These are phyloP conservation scores for Millerozyma acaciae DNA, from an alignment of 805 yeast genomes.

Conservation along the genomic window DNA sequence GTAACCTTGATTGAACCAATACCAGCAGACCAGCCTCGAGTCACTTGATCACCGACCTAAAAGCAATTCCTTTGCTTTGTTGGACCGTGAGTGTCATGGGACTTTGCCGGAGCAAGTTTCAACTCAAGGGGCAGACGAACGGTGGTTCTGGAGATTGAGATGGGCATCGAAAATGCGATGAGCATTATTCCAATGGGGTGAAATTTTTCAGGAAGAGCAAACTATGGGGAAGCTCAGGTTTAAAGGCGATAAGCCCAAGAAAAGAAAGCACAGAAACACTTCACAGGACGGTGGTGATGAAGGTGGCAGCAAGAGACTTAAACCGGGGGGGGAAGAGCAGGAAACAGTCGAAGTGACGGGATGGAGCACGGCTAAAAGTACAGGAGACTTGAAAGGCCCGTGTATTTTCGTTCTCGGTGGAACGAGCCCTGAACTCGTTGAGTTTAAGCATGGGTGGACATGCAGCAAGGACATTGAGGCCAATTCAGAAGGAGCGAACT, in stretches of 20 bases:
- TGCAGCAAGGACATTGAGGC: not conserved
- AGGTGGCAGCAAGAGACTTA: not conserved
- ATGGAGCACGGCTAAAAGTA: constrained; percentile 8
- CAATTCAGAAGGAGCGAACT: not conserved
- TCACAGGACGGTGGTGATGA: not conserved
- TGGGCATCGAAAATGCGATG: no score
- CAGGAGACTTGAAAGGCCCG: constrained; percentile 11
- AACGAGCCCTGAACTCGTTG: not conserved
- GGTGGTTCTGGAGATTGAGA: no score
- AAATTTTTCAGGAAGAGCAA: constrained; percentile 1
- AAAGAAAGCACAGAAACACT: constrained; percentile 4
- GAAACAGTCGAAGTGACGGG: constrained; percentile 3
- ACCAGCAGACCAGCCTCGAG: no score
- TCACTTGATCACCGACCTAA: no score
- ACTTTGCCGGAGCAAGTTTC: no score
- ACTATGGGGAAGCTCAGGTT: constrained; percentile 12
- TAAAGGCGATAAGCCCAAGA: constrained; percentile 10
- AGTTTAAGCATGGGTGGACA: not conserved
- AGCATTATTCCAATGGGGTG: constrained; percentile 1
- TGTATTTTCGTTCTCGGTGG: constrained; percentile 4
- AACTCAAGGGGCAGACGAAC: no score
- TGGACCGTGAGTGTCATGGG: no score
- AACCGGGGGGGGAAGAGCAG: not conserved
- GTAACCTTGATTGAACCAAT: no score
- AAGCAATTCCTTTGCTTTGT: no score